Evolutionary conservation across 164 flowering plant genomes (phyloP).

Genomic region (Dillenia suffruticosa): DNA sequence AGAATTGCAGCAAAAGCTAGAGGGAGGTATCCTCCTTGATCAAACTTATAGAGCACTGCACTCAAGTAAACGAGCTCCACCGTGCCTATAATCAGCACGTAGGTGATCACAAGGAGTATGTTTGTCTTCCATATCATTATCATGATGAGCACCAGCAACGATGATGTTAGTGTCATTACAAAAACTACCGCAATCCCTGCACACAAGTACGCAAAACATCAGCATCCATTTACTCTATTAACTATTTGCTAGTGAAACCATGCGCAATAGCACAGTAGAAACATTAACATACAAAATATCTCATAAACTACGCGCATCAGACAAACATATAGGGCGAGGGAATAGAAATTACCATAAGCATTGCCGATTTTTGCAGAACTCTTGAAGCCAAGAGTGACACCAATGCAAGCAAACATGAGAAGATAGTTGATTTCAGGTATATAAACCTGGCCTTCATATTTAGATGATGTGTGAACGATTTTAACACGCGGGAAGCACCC

Average conservation of each 20-base stretch:
- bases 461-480: slow-evolving; percentile 19
- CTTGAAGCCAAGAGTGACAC: slow-evolving; percentile 17
- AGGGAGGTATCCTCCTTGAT: slow-evolving; percentile 24
- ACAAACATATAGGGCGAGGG: too few relatives aligned
- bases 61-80: slow-evolving; percentile 19
- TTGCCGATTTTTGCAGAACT: slow-evolving; percentile 19
- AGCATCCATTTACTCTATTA: not conserved
- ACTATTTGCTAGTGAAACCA: not conserved
- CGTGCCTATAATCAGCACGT: slow-evolving; percentile 13
- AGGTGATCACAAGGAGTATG: slow-evolving; percentile 8
- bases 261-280: not conserved
- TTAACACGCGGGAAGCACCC: slow-evolving; percentile 25
- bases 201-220: not conserved
- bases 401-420: slow-evolving; percentile 20
- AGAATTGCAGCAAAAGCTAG: slow-evolving; percentile 18
- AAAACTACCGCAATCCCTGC: slow-evolving; percentile 25
- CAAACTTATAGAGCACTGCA: slow-evolving; percentile 24
- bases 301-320: too few relatives aligned
- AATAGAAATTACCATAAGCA: slow-evolving; percentile 17
- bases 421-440: slow-evolving; percentile 26
- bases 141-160: slow-evolving; percentile 19
- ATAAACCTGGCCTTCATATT: slow-evolving; percentile 25
- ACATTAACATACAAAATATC: too few relatives aligned
- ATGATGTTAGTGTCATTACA: slow-evolving; percentile 20
- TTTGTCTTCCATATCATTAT: slow-evolving; percentile 21